phyloP scores from a whole-genome alignment of 2,329 filamentous ascomycete genomes.

The Penicillium sp. region DNA sequence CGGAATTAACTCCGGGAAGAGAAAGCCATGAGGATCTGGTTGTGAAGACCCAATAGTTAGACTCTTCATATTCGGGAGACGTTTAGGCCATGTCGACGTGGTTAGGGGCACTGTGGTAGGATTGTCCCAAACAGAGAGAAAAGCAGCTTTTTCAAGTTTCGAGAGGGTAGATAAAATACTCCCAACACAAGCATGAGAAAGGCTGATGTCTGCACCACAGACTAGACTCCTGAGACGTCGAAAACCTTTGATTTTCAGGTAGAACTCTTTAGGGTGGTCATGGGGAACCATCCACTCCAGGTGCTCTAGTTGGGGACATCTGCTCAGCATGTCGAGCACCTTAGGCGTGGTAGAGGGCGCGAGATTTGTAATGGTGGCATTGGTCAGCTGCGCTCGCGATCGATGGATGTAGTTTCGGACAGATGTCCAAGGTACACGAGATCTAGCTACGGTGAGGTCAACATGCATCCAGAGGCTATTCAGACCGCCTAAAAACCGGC shows the following conservation, averaged over 20 bases:
- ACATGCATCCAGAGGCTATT: slow-evolving; percentile 53
- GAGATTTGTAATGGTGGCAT: slow-evolving; percentile 32
- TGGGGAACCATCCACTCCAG: slow-evolving; percentile 29
- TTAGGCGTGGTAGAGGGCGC: slow-evolving; percentile 24
- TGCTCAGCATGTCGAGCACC: slow-evolving; percentile 32
- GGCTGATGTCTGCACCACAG: slow-evolving; percentile 24
- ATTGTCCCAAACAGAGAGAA: slow-evolving; percentile 20
- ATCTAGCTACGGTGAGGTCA: slow-evolving; percentile 50
- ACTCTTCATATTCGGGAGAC: slow-evolving; percentile 33
- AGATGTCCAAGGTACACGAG: slow-evolving; percentile 41
- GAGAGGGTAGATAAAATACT: slow-evolving; percentile 28
- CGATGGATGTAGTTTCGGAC: slow-evolving; percentile 36
- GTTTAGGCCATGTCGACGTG: slow-evolving; percentile 16
- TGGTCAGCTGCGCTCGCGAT: slow-evolving; percentile 35
- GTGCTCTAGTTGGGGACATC: slow-evolving; percentile 35
- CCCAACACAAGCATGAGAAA: slow-evolving; percentile 26
- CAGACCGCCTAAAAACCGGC: slow-evolving; percentile 48
- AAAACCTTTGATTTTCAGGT: slow-evolving; percentile 27
- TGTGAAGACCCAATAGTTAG: slow-evolving; percentile 25
- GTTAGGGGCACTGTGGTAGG: not conserved
- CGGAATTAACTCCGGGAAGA: slow-evolving; percentile 15
- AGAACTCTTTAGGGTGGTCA: slow-evolving; percentile 20
- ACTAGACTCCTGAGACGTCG: slow-evolving; percentile 28
- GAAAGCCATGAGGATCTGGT: not conserved
- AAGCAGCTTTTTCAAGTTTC: slow-evolving; percentile 28